A percentile compares a stretch with the other conserved stretches of the same genome.
Conservation (phyloP, 164 flowering plant species). For the Chimonanthus salicifolius region DNA sequence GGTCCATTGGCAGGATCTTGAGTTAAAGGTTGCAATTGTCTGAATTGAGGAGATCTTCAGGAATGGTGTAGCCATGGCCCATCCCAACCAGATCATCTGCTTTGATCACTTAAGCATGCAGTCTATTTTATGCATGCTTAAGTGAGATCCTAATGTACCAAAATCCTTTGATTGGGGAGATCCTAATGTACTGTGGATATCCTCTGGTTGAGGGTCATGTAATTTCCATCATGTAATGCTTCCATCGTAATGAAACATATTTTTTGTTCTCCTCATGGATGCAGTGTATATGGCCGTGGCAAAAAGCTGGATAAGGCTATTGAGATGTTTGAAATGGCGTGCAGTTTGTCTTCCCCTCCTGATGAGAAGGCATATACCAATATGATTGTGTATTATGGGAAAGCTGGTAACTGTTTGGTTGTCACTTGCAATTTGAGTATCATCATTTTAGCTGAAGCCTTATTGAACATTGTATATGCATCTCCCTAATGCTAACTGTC, state of each 20-base stretch:
- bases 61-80: background rate
- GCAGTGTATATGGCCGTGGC: constrained; percentile 86
- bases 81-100: background rate
- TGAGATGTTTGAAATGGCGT: constrained; percentile 60
- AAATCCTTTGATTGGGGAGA: background rate
- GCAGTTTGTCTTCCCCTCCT: constrained; percentile 31
- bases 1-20: background rate
- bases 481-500: no score
- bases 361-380: constrained; percentile 86
- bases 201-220: background rate
- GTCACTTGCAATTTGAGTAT: background rate
- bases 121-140: background rate
- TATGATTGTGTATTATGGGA: constrained; percentile 70
- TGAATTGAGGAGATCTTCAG: background rate
- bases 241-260: constrained; percentile 4
- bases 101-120: background rate
- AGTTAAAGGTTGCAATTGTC: background rate
- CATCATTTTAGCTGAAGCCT: background rate
- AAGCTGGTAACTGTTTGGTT: constrained; percentile 52
- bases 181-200: background rate
- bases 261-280: constrained; percentile 9
- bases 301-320: constrained; percentile 65
- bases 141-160: background rate
- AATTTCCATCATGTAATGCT: no score
- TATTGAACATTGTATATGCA: background rate